Percentiles rank a stretch among this genome's conserved stretches.
These are phyloP conservation scores for Millerozyma miso DNA, from an alignment of 805 yeast species.

Conservation along the genomic window DNA sequence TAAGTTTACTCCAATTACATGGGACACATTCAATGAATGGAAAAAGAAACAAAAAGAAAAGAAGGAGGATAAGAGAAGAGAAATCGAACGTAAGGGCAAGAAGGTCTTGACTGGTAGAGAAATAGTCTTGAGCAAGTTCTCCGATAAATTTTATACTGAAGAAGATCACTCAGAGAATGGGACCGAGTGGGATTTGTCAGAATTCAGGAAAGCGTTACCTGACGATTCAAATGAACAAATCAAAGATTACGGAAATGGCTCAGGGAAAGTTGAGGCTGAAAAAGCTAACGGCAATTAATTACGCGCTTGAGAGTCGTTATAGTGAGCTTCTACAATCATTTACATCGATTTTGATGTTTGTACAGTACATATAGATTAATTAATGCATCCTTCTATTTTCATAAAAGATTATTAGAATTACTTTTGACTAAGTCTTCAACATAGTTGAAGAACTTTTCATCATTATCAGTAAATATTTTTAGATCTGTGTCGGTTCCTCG, in stretches of 20 bases:
- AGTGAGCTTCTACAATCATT: not conserved
- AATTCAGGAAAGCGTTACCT: conserved; percentile 52
- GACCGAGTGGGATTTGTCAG: conserved; percentile 54
- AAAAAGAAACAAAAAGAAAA: conserved; percentile 62
- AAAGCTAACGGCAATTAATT: not conserved
- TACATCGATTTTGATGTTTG: not conserved
- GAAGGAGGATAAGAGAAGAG: conserved; percentile 40
- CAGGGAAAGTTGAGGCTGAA: conserved; percentile 20
- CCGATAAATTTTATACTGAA: conserved; percentile 52
- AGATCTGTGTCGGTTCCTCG: conserved; percentile 26
- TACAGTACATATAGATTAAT: not conserved
- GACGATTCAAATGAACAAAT: conserved; percentile 45
- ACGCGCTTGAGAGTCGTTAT: not conserved
- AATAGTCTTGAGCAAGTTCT: conserved; percentile 56
- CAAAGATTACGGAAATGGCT: conserved; percentile 75
- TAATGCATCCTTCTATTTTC: not conserved
- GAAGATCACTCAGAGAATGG: conserved; percentile 44
- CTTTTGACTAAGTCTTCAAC: conserved; percentile 9
- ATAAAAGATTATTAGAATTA: not conserved
- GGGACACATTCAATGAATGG: conserved; percentile 79
- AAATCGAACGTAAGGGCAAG: conserved; percentile 35
- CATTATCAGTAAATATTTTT: conserved; percentile 32
- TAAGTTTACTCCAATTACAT: conserved; percentile 80
- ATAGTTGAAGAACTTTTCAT: conserved; percentile 26
- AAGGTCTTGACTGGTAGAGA: conserved; percentile 64